phyloP scores from a whole-genome alignment of 2,329 filamentous ascomycete species.

The Elsinoe perseae region DNA sequence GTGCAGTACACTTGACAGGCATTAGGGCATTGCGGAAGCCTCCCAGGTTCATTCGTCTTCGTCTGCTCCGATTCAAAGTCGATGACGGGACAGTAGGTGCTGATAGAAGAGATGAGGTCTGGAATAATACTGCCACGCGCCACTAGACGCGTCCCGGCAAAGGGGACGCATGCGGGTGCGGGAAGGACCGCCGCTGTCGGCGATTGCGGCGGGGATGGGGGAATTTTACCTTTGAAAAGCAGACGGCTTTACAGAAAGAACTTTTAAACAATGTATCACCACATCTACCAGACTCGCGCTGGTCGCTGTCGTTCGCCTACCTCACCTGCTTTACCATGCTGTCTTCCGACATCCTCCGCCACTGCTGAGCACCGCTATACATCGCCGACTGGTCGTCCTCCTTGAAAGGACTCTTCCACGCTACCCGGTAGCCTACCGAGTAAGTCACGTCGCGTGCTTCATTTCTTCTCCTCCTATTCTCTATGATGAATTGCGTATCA shows the following conservation, averaged over 20 bases:
- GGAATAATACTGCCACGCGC: too few species aligned
- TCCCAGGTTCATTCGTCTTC: too few species aligned
- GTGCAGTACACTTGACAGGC: too few species aligned
- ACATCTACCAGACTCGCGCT: background rate
- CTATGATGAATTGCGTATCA: constrained; percentile 23
- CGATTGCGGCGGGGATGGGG: constrained; percentile 3
- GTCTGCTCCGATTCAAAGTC: too few species aligned
- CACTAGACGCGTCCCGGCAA: background rate
- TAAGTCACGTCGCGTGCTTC: background rate
- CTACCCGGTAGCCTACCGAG: background rate
- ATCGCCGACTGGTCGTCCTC: background rate
- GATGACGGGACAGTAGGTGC: too few species aligned
- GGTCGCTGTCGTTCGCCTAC: background rate
- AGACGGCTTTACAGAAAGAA: background rate
- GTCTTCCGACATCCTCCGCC: background rate
- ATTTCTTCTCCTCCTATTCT: background rate
- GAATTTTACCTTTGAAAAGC: background rate
- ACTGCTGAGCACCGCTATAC: background rate
- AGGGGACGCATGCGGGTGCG: background rate
- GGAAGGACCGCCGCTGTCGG: background rate
- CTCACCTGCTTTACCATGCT: background rate
- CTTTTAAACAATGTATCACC: constrained; percentile 10
- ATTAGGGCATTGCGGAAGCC: too few species aligned
- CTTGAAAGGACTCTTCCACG: background rate
- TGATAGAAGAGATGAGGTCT: background rate